Evolutionary conservation across 2,329 filamentous ascomycete species (phyloP), one percentile per base, ranked within the genome.

Genomic region (Aspergillus sp.): DNA sequence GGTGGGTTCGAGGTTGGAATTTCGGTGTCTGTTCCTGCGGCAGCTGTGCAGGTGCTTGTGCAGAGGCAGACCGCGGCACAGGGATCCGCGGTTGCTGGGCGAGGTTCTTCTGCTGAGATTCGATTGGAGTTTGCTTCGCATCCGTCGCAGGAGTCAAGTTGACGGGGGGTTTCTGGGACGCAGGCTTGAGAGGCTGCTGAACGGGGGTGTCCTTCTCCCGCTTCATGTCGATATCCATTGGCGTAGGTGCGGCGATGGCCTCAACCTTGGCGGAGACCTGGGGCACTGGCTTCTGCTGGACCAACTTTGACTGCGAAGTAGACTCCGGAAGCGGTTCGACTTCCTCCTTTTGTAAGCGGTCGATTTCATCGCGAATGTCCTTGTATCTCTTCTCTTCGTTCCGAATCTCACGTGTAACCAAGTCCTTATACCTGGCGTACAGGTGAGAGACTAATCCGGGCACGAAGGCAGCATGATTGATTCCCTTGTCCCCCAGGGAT

Each of bases 401-500:
- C 53, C 82, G 79, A 54, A 97, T 89, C 63, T 87, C 81, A 51
- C 78, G 76, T n/a, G 91, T 80, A 45, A 87, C 78, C 41, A 86
- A 77, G 43, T 88, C 83, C 58, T 86, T 82, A 68, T 95, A 97
- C 56, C 83, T 81, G 11, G 82, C 80, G 67, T 94, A 95, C 1
- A 96, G 78, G 58, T 87, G 84, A 52, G 87, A 79, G 45, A 95
- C 82, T 42, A 96, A 74, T 23, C 80, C 76, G 1, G 88, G 88
- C 2, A 95, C 78, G 58, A 88, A 84, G 46, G 88, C 83, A 23
- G 81, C 71, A 68, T 91, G 84, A 57, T 86, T 79, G 50, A 81
- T 78, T 3, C 84, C 84, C 40, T 55, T 58, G 57, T 92, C 88
- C 58, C 83, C 80, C 23, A 91, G 74, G 1, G 83, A 84, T 11